Base-by-base conservation (phyloP, 2,329 filamentous ascomycete genomes). In the Clarireedia hainanense region DNA sequence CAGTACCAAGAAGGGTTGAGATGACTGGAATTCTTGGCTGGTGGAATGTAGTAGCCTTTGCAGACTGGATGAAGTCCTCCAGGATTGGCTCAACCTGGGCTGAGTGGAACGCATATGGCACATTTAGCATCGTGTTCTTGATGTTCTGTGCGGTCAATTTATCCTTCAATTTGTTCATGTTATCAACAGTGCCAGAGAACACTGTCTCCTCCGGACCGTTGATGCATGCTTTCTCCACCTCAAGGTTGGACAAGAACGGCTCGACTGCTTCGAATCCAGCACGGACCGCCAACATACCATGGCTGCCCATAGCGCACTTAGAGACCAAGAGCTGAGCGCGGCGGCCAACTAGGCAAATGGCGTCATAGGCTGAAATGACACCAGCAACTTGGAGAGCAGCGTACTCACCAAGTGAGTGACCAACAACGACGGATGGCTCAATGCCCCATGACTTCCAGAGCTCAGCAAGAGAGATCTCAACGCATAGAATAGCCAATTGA, bases 151-250 rank as follows among this genome's bases (percentile, higher is more conserved):
- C 67, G 17, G 74, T 69, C 7, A 86, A 73, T 24, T 72, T 65
- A 42, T 64, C 56, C 10, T 78, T 75, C 12, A 83, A 72, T 3
- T 72, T 73, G 39, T 76, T 75, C 27, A 85, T 77, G 17, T 80
- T 73, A 30, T 79, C 76, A 47, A 75, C 73, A n/a, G 77, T 77
- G 14, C 79, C 71, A 56, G 80, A 81, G 15, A 92, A 75, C 1
- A 94, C 89, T 12, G 84, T 90, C 67, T 89, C 86, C 48, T 82
- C 76, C 0, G 85, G 84, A 0, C 85, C 83, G 63, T 94, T 94
- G 69, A 90, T 79, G 72, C 89, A 94, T 15, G 88, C 85, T 51
- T 75, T 68, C 4, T 69, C 61, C n/a, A 56, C 37, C 5, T 51
- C 23, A n/a, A 50, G 27, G 14, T 52, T 15, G 7, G 56, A 55